phyloP scores from a whole-genome alignment of 2,329 filamentous ascomycete species.

The Aspergillus sp. region DNA sequence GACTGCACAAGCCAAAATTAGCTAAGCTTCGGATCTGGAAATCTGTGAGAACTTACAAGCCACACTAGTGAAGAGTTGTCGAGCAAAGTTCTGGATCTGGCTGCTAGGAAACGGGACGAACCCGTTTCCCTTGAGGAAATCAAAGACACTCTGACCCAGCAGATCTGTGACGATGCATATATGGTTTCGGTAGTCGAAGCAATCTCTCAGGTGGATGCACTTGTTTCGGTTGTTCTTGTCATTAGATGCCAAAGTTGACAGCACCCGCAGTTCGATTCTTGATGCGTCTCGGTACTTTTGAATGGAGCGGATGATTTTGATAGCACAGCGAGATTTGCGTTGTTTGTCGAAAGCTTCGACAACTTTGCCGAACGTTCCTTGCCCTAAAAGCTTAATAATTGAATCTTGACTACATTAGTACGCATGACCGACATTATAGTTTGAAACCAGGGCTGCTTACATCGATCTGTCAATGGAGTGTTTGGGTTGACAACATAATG shows the following conservation, averaged over 20 bases:
- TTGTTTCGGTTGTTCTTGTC: conserved; percentile 90
- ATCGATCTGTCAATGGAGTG: conserved; percentile 81
- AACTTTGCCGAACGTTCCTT: conserved; percentile 98
- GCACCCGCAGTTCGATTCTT: conserved; percentile 86
- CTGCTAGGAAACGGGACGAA: conserved; percentile 98
- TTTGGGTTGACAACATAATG: conserved; percentile 94
- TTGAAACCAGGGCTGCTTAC: conserved; percentile 56
- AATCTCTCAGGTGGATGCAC: conserved; percentile 94
- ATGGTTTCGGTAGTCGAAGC: conserved; percentile 95
- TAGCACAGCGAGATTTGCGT: conserved; percentile 78
- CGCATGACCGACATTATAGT: not conserved
- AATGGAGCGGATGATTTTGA: conserved; percentile 97
- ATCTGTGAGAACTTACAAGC: conserved; percentile 70
- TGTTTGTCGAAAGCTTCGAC: conserved; percentile 84
- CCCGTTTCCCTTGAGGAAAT: conserved; percentile 91
- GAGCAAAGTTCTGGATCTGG: conserved; percentile 95
- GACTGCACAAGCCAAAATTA: conserved; percentile 57
- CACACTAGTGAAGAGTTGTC: conserved; percentile 95
- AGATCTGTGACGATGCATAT: conserved; percentile 82
- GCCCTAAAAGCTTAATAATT: conserved; percentile 84
- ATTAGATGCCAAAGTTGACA: conserved; percentile 88
- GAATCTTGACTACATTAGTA: conserved; percentile 61
- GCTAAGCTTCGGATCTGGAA: not conserved
- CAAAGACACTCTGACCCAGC: conserved; percentile 94
- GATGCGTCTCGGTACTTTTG: conserved; percentile 98